phyloP scores from a whole-genome alignment of 768 basidiomycete genomes.

The Tylopilus balloui region DNA sequence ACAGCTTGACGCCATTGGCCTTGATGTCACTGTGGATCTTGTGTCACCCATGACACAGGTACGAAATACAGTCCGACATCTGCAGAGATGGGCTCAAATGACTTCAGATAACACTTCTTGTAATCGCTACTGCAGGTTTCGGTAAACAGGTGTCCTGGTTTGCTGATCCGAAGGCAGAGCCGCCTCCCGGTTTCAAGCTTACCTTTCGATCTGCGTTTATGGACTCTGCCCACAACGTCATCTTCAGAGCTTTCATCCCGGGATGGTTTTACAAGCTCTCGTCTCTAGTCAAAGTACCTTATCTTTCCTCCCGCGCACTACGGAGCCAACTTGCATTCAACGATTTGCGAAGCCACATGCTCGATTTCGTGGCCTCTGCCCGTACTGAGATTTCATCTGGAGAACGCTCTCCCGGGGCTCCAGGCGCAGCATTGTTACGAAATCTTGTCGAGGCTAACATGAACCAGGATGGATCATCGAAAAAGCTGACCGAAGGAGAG shows the following conservation, averaged over 20 bases:
- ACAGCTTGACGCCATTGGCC: slow-evolving; percentile 28
- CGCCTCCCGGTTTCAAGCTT: slow-evolving; percentile 30
- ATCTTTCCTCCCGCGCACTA: slow-evolving; percentile 31
- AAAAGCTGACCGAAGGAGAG: slow-evolving; percentile 41
- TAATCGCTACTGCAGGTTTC: slow-evolving; percentile 41
- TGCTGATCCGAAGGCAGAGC: slow-evolving; percentile 25
- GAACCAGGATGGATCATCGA: slow-evolving; percentile 27
- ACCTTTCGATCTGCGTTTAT: slow-evolving; percentile 36
- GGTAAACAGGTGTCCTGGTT: slow-evolving; percentile 35
- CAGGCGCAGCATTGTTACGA: slow-evolving; percentile 38
- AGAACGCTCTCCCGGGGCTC: slow-evolving; percentile 11
- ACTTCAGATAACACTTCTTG: slow-evolving; percentile 34
- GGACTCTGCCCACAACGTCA: slow-evolving; percentile 16
- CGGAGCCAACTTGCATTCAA: slow-evolving; percentile 33
- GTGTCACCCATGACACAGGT: slow-evolving; percentile 14
- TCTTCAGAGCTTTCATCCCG: slow-evolving; percentile 32
- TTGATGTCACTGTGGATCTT: slow-evolving; percentile 21
- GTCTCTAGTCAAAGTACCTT: slow-evolving; percentile 31
- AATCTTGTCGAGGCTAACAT: slow-evolving; percentile 48
- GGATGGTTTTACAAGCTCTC: slow-evolving; percentile 29
- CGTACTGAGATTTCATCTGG: slow-evolving; percentile 33
- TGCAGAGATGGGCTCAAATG: neutral
- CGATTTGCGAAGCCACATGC: slow-evolving; percentile 38
- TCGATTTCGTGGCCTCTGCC: slow-evolving; percentile 38
- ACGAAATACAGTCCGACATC: neutral